Conservation (phyloP, 345 rosid species). For the Barbarea vulgaris region DNA sequence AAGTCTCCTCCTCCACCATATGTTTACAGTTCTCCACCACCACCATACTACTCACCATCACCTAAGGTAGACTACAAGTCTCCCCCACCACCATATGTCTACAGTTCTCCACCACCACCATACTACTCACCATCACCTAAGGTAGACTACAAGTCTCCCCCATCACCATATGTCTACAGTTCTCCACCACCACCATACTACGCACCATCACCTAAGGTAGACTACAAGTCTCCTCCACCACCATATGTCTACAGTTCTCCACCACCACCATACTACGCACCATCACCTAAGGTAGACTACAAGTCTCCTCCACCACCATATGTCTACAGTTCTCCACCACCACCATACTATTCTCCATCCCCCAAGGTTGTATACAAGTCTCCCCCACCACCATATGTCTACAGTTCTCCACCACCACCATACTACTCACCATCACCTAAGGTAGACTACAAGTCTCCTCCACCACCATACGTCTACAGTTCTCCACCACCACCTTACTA, state of each 20-base stretch:
- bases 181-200: neutral
- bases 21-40: neutral
- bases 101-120: neutral
- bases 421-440: neutral
- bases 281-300: neutral
- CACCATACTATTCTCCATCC: neutral
- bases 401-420: slow-evolving; percentile 1
- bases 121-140: neutral
- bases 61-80: neutral
- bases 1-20: neutral
- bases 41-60: neutral
- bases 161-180: neutral
- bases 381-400: neutral
- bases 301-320: neutral
- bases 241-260: neutral
- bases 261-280: neutral
- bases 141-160: neutral
- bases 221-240: neutral
- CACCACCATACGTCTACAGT: neutral
- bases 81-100: neutral
- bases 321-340: neutral
- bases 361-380: neutral
- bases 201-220: neutral
- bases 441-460: neutral
- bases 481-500: slow-evolving; percentile 8